These are phyloP conservation scores for Cladosporium cucumerinum DNA, from an alignment of 2,329 filamentous ascomycete species.

Conservation along the genomic window DNA sequence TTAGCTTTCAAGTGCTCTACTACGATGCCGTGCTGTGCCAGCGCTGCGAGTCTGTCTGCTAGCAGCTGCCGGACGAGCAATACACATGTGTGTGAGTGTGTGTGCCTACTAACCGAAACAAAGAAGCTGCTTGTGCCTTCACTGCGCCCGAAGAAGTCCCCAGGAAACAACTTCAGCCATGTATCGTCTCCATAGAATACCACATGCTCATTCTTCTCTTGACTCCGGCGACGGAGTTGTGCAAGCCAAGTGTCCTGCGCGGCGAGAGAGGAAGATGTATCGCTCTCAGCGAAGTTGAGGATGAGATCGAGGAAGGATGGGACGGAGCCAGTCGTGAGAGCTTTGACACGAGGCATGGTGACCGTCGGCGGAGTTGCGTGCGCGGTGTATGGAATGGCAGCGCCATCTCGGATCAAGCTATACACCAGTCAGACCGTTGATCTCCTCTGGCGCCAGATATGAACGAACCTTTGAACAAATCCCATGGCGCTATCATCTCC, in stretches of 20 bases:
- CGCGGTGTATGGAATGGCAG: slow-evolving; percentile 88
- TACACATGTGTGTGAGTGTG: background rate
- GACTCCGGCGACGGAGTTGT: slow-evolving; percentile 70
- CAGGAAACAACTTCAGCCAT: slow-evolving; percentile 94
- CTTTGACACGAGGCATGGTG: slow-evolving; percentile 96
- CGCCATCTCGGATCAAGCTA: slow-evolving; percentile 78
- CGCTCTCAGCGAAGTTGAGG: slow-evolving; percentile 90
- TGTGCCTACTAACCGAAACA: slow-evolving; percentile 69
- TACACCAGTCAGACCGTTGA: background rate
- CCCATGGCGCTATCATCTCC: slow-evolving; percentile 73
- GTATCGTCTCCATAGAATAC: slow-evolving; percentile 98
- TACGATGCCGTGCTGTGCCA: background rate
- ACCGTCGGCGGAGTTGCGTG: slow-evolving; percentile 96
- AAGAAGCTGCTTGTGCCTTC: slow-evolving; percentile 98
- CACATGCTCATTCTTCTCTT: slow-evolving; percentile 59
- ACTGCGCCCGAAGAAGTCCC: slow-evolving; percentile 68
- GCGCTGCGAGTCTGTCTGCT: background rate
- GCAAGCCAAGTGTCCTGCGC: slow-evolving; percentile 94
- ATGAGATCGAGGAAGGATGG: slow-evolving; percentile 97
- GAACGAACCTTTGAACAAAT: slow-evolving; percentile 75
- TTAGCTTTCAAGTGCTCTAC: slow-evolving; percentile 4
- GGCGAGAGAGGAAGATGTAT: slow-evolving; percentile 82
- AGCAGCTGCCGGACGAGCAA: background rate
- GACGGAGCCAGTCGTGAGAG: slow-evolving; percentile 96
- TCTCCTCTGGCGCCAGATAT: background rate